Conservation (phyloP, 2,329 filamentous ascomycete genomes). For the Fragosphaeria purpurea region DNA sequence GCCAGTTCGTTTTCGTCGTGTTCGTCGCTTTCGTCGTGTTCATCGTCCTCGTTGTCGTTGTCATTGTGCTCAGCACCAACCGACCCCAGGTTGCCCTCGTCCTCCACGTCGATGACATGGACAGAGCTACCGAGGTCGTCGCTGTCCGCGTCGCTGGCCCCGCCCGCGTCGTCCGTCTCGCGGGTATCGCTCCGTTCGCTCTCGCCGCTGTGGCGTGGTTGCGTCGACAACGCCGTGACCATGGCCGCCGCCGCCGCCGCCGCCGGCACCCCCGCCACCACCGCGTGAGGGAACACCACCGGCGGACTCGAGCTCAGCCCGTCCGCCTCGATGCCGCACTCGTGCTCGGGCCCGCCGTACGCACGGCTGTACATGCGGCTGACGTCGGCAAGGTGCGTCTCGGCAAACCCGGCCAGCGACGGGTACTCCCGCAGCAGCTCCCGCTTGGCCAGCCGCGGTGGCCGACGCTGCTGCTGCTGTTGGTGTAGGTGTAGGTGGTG, state of each 20-base stretch:
- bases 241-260: background rate
- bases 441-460: slow-evolving; percentile 32
- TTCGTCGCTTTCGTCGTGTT: background rate
- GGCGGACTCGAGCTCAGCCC: slow-evolving; percentile 20
- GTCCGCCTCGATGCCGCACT: slow-evolving; percentile 35
- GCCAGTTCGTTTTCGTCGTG: background rate
- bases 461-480: slow-evolving; percentile 41
- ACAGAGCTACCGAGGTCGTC: background rate
- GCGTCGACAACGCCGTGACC: background rate
- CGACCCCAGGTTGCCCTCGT: no score
- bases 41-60: background rate
- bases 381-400: slow-evolving; percentile 41
- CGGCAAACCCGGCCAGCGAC: slow-evolving; percentile 43
- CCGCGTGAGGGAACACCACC: background rate
- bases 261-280: background rate
- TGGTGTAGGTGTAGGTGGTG: no score
- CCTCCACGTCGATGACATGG: no score
- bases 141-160: background rate
- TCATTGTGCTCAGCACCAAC: background rate
- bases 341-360: slow-evolving; percentile 39
- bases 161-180: background rate
- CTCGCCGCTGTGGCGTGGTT: slow-evolving; percentile 1
- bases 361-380: slow-evolving; percentile 45
- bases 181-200: background rate
- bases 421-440: slow-evolving; percentile 43